These are phyloP conservation scores for Gossypium davidsonii DNA, from an alignment of 441 rosid species.

Conservation along the genomic window DNA sequence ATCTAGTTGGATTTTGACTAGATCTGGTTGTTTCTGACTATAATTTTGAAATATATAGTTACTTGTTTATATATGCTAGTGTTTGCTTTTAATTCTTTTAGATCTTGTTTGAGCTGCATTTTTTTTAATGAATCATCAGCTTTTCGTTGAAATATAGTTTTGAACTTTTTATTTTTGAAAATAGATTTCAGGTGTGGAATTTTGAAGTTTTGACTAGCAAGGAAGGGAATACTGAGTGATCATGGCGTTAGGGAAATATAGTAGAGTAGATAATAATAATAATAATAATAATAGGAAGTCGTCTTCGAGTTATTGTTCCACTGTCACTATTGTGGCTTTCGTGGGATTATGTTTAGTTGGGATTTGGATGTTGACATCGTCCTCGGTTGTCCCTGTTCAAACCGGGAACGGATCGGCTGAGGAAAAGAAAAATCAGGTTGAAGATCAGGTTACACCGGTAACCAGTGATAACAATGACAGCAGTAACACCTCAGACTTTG, in stretches of 20 bases:
- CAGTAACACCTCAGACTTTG: conserved; percentile 33
- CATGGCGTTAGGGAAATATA: conserved; percentile 74
- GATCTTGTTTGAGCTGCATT: not conserved
- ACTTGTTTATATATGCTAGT: conserved; percentile 13
- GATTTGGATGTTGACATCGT: conserved; percentile 91
- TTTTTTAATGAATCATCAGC: not conserved
- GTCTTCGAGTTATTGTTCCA: conserved; percentile 67
- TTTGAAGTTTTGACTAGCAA: conserved; percentile 11
- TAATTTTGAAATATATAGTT: conserved; percentile 6
- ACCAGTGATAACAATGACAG: conserved; percentile 36
- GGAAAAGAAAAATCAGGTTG: conserved; percentile 46
- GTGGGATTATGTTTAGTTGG: conserved; percentile 91
- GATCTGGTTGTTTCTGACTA: conserved; percentile 6
- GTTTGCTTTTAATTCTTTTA: not conserved
- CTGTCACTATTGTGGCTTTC: conserved; percentile 63
- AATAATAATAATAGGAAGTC: conserved; percentile 30
- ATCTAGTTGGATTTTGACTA: not conserved
- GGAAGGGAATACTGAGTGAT: not conserved
- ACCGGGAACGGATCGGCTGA: conserved; percentile 42
- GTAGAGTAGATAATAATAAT: conserved; percentile 47
- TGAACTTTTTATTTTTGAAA: not conserved
- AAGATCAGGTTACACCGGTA: conserved; percentile 31
- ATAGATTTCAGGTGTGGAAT: conserved; percentile 18
- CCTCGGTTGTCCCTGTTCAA: conserved; percentile 56
- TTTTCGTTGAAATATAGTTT: not conserved